These are phyloP conservation scores for Grosmannia clavigera DNA, from an alignment of 2,329 filamentous ascomycete species.

Conservation along the genomic window DNA sequence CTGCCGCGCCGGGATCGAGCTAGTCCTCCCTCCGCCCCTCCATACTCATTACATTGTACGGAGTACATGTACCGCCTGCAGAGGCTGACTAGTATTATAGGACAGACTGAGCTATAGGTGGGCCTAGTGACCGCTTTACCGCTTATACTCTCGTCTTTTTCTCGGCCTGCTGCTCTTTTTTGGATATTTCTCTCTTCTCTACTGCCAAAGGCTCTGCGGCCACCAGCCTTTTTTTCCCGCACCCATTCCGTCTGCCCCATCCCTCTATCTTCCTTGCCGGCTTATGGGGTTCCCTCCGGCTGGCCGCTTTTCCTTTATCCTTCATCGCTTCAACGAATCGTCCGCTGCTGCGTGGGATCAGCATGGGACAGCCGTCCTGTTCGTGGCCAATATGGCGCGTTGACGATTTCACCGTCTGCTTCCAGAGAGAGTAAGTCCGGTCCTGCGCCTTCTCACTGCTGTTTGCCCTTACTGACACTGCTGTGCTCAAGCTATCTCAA, in stretches of 20 bases:
- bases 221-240: neutral
- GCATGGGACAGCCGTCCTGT: constrained; percentile 41
- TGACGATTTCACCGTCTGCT: constrained; percentile 53
- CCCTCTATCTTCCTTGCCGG: neutral
- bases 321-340: neutral
- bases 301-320: neutral
- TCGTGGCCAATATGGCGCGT: constrained; percentile 47
- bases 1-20: neutral
- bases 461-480: neutral
- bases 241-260: neutral
- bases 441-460: constrained; percentile 1
- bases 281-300: neutral
- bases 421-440: constrained; percentile 51
- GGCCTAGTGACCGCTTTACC: too few species aligned
- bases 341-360: constrained; percentile 11
- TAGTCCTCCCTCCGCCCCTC: neutral
- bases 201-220: neutral
- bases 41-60: neutral
- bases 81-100: neutral
- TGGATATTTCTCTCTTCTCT: neutral
- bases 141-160: neutral
- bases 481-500: constrained; percentile 54
- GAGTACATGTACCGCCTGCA: neutral
- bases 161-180: neutral
- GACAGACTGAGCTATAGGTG: too few species aligned